Conservation (phyloP, 179 eudicot species). For the Silene noctiflora region DNA sequence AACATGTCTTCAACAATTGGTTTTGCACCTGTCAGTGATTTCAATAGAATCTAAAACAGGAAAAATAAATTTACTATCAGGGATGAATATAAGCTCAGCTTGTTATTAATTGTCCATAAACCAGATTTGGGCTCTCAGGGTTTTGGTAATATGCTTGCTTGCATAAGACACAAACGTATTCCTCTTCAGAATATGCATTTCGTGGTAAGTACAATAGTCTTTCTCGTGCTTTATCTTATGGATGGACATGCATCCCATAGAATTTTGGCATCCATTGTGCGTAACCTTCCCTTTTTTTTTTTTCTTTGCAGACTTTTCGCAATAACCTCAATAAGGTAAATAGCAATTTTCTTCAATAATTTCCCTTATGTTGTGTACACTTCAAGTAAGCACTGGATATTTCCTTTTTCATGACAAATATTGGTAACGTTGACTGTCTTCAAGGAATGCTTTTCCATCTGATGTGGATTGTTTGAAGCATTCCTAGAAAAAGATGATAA, state of each 20-base stretch:
- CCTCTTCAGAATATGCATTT: slow-evolving; percentile 92
- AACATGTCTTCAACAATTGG: neutral
- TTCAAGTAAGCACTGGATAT: neutral
- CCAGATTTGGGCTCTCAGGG: slow-evolving; percentile 94
- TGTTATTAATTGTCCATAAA: slow-evolving; percentile 22
- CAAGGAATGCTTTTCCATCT: slow-evolving; percentile 12
- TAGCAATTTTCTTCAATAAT: neutral
- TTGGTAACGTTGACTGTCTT: neutral
- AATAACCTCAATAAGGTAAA: slow-evolving; percentile 96
- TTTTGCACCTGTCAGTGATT: neutral
- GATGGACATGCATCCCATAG: slow-evolving; percentile 1
- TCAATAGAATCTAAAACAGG: neutral
- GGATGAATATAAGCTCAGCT: neutral
- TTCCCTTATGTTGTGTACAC: neutral
- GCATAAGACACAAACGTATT: slow-evolving; percentile 68
- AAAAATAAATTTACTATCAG: neutral
- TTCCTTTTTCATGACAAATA: slow-evolving; percentile 7
- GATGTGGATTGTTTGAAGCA: neutral
- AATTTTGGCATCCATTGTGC: slow-evolving; percentile 3
- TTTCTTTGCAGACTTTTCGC: slow-evolving; percentile 74
- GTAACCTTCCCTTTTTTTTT: slow-evolving; percentile 22
- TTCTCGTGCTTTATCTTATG: slow-evolving; percentile 1
- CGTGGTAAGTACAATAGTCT: slow-evolving; percentile 63
- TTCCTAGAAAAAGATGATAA: neutral
- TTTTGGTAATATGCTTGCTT: slow-evolving; percentile 87